Evolutionary conservation across 305 asterid species (phyloP), one percentile per base, ranked within the genome.

Genomic region (Fraxinus paxiana): DNA sequence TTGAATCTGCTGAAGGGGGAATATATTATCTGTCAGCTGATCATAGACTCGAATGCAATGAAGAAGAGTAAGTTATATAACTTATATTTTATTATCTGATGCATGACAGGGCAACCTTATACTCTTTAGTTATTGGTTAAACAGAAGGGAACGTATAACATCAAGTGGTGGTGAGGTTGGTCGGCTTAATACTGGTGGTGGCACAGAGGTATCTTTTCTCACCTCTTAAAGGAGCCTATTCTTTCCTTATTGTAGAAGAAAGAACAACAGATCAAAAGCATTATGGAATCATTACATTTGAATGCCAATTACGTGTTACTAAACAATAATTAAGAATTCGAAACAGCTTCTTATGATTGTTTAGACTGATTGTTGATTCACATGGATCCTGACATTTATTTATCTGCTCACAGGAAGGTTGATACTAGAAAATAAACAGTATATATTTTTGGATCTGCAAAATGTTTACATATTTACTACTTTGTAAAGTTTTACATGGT

Each of bases 121-220:
- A 31, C 46, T 84, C 12, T 77, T 72, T 79, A 75, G 77, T 85
- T 79, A 34, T 80, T 61, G 35, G 81, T 87, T 76, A 77, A 83
- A 81, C 90, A 96, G 99, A 94, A 93, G 98, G 89, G 98, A 93
- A 80, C 93, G 98, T 38, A 94, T 96, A 83, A 94, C 92, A 30
- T 84, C 97, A 22, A 90, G 99, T 86, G 99, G 99, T 43, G 99
- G 99, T 81, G 98, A 96, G 90, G 99, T 96, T 51, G 99, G 98
- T 46, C 93, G 98, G 78, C 97, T 94, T 82, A 96, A 96, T 85
- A 89, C 98, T 12, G 99, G 99, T 79, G 97, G 97, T 77, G 98
- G 99, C 83, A 96, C 98, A 61, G 96, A 93, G 98, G 99, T 92
- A 87, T 77, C 15, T 80, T 80, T 81, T 82, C 48, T 26, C 75